Percentiles rank a stretch among this genome's conserved stretches.
Evolutionary conservation across 441 rosid species (phyloP).

Genomic region (Populus hybrid): DNA sequence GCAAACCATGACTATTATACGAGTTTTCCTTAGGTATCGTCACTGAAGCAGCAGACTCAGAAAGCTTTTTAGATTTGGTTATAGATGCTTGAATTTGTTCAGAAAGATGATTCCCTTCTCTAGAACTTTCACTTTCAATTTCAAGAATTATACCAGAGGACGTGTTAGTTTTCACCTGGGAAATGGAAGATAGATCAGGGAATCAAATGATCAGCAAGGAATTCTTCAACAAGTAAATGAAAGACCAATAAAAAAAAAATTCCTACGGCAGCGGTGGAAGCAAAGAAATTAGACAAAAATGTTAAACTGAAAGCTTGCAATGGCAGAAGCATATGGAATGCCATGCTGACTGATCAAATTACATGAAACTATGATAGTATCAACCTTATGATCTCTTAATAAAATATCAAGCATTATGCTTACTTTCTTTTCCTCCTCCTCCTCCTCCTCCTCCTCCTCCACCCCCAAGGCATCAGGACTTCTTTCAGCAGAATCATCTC

Average conservation of each 20-base stretch:
- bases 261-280: slow-evolving; percentile 1
- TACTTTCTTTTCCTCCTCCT: slow-evolving; percentile 45
- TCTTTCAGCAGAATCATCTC: slow-evolving; percentile 44
- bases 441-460: slow-evolving; percentile 18
- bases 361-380: slow-evolving; percentile 24
- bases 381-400: slow-evolving; percentile 7
- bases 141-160: slow-evolving; percentile 21
- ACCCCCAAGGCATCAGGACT: slow-evolving; percentile 27
- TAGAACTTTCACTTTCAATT: slow-evolving; percentile 22
- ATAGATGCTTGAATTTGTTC: slow-evolving; percentile 26
- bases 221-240: not conserved
- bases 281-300: slow-evolving; percentile 1
- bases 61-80: slow-evolving; percentile 27
- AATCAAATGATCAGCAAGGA: slow-evolving; percentile 9
- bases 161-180: slow-evolving; percentile 28
- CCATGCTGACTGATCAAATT: slow-evolving; percentile 3
- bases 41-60: slow-evolving; percentile 26
- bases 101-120: slow-evolving; percentile 20
- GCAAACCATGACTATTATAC: slow-evolving; percentile 36
- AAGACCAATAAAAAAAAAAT: slow-evolving; percentile 1
- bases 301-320: not conserved
- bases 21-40: slow-evolving; percentile 35
- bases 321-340: not conserved
- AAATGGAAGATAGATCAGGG: slow-evolving; percentile 1
- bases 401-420: slow-evolving; percentile 23